Percentiles rank a stretch among this genome's conserved stretches.
Evolutionary conservation across 768 basidiomycete genomes (phyloP).

Genomic region (Phaeotremella fagi): DNA sequence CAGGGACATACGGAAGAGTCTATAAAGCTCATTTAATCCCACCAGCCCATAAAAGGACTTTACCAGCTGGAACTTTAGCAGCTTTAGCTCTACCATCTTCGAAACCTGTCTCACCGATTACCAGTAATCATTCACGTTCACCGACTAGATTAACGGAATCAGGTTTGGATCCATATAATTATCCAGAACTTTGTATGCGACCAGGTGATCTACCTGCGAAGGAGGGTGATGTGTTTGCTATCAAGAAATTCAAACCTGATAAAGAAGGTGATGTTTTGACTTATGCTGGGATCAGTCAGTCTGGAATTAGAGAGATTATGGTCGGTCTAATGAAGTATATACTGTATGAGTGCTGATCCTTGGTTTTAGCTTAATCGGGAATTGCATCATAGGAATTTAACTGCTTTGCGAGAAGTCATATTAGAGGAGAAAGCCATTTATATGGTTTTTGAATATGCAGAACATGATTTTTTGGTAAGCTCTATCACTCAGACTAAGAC

Average conservation of each 20-base stretch:
- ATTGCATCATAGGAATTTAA: slow-evolving; percentile 65
- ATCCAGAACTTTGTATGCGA: slow-evolving; percentile 50
- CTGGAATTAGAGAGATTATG: slow-evolving; percentile 93
- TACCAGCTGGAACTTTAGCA: slow-evolving; percentile 17
- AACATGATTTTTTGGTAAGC: slow-evolving; percentile 91
- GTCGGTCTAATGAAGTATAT: slow-evolving; percentile 50
- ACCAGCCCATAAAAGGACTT: slow-evolving; percentile 2
- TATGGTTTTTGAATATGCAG: slow-evolving; percentile 99
- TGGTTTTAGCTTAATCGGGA: slow-evolving; percentile 26
- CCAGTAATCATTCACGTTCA: slow-evolving; percentile 5
- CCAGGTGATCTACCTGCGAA: slow-evolving; percentile 61
- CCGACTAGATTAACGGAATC: too few relatives aligned
- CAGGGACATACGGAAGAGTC: slow-evolving; percentile 84
- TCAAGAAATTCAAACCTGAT: slow-evolving; percentile 99
- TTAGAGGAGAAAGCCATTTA: slow-evolving; percentile 97
- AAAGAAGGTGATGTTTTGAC: slow-evolving; percentile 95
- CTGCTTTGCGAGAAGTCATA: slow-evolving; percentile 87
- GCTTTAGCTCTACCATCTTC: slow-evolving; percentile 24
- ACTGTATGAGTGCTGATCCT: background rate
- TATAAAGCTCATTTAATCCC: slow-evolving; percentile 71
- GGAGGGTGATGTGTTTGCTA: slow-evolving; percentile 69
- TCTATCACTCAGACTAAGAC: background rate
- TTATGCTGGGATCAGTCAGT: slow-evolving; percentile 97
- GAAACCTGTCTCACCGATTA: background rate
- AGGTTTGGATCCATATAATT: slow-evolving; percentile 31